Evolutionary conservation across 495 filamentous ascomycete genomes (phyloP).

Genomic region (Annulohypoxylon nitens): DNA sequence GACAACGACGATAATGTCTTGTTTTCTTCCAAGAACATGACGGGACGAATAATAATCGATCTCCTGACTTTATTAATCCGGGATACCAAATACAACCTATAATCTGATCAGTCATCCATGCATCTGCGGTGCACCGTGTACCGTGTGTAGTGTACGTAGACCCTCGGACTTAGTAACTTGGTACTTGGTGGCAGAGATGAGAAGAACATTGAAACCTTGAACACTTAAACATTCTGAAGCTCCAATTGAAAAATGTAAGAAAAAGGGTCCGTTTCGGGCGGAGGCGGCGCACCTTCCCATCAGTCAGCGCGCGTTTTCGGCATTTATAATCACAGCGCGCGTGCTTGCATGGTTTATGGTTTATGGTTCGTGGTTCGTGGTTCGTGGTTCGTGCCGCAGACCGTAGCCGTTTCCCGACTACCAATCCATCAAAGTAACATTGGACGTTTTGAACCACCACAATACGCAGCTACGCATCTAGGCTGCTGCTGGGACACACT

Average conservation of each 20-base stretch:
- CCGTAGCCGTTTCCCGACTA: conserved; percentile 17
- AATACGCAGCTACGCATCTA: conserved; percentile 1
- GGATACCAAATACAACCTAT: conserved; percentile 11
- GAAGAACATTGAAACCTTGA: no score
- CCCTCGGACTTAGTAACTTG: not conserved
- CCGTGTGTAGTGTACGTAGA: not conserved
- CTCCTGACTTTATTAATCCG: not conserved
- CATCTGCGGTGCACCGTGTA: not conserved
- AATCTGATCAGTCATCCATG: conserved; percentile 12
- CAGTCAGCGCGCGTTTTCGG: conserved; percentile 37
- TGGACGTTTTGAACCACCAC: not conserved
- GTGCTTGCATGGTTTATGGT: conserved; percentile 26
- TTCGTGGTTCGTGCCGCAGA: no score
- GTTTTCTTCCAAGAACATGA: not conserved
- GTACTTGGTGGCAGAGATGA: not conserved
- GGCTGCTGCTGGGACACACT: not conserved
- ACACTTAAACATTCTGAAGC: no score
- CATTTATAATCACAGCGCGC: conserved; percentile 39
- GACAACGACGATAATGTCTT: not conserved
- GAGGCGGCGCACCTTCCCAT: conserved; percentile 1
- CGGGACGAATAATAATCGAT: not conserved
- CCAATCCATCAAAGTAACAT: conserved; percentile 10
- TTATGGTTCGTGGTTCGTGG: conserved; percentile 13
- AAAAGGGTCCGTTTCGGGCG: not conserved
- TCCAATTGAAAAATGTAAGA: no score